Conservation (phyloP, 192 early-diverging fungal species). For the Helicostylum pulchrum region DNA sequence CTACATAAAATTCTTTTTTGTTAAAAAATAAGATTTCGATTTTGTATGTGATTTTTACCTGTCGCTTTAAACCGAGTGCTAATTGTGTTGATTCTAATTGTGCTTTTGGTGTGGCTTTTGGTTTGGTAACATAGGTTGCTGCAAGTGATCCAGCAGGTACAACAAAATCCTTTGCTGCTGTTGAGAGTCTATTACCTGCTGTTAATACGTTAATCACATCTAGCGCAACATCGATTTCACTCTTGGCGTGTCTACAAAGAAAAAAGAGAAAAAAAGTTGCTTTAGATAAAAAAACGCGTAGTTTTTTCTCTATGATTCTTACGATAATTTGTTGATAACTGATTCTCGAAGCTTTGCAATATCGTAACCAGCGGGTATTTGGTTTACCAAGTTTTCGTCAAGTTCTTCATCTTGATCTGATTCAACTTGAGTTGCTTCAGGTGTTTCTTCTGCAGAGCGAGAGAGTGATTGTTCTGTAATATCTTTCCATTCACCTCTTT, state of each 20-base stretch:
- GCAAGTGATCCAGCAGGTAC: conserved; percentile 31
- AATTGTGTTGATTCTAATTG: conserved; percentile 30
- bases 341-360: conserved; percentile 31
- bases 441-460: background rate
- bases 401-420: background rate
- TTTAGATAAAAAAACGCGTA: too few relatives aligned
- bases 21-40: too few relatives aligned
- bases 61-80: conserved; percentile 33
- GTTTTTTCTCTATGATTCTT: background rate
- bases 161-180: conserved; percentile 28
- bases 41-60: too few relatives aligned
- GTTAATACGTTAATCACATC: conserved; percentile 39
- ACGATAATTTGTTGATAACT: conserved; percentile 32
- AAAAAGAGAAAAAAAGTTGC: background rate
- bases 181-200: conserved; percentile 8
- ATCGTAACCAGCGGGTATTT: conserved; percentile 17
- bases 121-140: conserved; percentile 39
- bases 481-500: conserved; percentile 36
- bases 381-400: background rate
- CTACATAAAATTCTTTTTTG: background rate
- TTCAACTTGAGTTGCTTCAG: background rate
- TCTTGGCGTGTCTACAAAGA: conserved; percentile 29
- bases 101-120: conserved; percentile 29
- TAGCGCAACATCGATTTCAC: conserved; percentile 41
- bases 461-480: conserved; percentile 27